A percentile compares a stretch with the other conserved stretches of the same genome.
Evolutionary conservation across 805 yeast genomes (phyloP).

Genomic region (Brettanomyces custersianus): DNA sequence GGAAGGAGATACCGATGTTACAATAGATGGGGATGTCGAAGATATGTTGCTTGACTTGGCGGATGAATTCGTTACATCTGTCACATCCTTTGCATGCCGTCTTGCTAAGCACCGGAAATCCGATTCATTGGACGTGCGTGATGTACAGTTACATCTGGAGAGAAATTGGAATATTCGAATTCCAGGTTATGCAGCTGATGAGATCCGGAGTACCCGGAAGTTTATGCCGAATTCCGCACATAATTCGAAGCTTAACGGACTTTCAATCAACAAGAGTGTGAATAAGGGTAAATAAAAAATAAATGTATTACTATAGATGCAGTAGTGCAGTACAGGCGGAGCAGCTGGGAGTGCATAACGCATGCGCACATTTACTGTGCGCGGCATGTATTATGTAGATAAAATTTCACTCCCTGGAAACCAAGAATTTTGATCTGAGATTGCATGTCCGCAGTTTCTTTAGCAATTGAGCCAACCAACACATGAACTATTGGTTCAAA

Average conservation of each 20-base stretch:
- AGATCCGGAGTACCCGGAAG: conserved; percentile 67
- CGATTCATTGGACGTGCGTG: conserved; percentile 79
- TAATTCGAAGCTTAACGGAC: conserved; percentile 60
- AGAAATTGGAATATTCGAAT: conserved; percentile 91
- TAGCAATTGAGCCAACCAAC: neutral
- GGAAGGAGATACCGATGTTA: conserved; percentile 86
- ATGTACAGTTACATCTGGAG: conserved; percentile 85
- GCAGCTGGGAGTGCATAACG: too few relatives aligned
- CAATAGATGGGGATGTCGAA: conserved; percentile 92
- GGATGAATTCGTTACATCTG: conserved; percentile 88
- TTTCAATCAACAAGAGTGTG: conserved; percentile 54
- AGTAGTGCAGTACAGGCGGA: too few relatives aligned
- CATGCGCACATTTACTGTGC: neutral
- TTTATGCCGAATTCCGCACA: conserved; percentile 59
- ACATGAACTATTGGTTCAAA: neutral
- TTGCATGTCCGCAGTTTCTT: conserved; percentile 1
- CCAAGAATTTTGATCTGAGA: too few relatives aligned
- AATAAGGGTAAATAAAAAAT: conserved; percentile 30
- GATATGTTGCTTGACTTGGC: conserved; percentile 86
- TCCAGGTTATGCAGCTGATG: conserved; percentile 91
- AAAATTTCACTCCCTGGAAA: too few relatives aligned
- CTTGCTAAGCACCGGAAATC: conserved; percentile 91
- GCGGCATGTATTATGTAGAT: neutral
- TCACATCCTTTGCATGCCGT: conserved; percentile 88
- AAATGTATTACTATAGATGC: neutral